phyloP scores from a whole-genome alignment of 768 basidiomycete species.

The Termitomyces sp. region DNA sequence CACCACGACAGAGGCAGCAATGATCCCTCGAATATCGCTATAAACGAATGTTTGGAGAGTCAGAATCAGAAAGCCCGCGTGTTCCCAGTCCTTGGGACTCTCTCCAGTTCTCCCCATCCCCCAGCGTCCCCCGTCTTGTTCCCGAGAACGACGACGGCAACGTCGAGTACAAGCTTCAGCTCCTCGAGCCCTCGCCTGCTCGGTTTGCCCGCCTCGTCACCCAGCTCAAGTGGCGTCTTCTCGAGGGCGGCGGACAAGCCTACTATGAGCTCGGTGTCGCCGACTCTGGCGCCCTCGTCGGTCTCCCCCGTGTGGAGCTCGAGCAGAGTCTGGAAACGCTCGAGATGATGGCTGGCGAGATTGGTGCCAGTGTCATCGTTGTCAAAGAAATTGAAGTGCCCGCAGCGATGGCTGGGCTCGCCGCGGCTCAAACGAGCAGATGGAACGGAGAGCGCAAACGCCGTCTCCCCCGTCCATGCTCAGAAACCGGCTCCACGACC shows the following conservation, averaged over 20 bases:
- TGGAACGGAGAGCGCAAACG: constrained; percentile 36
- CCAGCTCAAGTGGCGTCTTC: constrained; percentile 92
- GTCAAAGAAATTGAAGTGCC: constrained; percentile 87
- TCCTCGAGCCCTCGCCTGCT: constrained; percentile 70
- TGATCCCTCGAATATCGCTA: constrained; percentile 31
- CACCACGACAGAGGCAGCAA: constrained; percentile 11
- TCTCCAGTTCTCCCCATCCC: constrained; percentile 37
- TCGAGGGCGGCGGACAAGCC: constrained; percentile 81
- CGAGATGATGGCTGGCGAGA: constrained; percentile 91
- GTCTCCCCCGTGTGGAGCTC: constrained; percentile 70
- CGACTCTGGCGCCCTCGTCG: constrained; percentile 85
- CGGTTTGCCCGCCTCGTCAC: constrained; percentile 86
- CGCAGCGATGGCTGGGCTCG: constrained; percentile 41
- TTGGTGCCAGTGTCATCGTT: constrained; percentile 88
- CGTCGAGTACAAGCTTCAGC: constrained; percentile 93
- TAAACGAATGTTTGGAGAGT: constrained; percentile 73
- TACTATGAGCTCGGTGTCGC: constrained; percentile 84
- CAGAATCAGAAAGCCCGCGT: constrained; percentile 74
- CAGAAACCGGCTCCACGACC: constrained; percentile 23
- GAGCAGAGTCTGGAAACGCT: constrained; percentile 82
- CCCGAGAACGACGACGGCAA: constrained; percentile 86
- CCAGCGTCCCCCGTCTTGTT: constrained; percentile 60
- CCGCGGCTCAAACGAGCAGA: constrained; percentile 32
- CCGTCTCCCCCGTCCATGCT: constrained; percentile 26
- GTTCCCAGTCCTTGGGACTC: constrained; percentile 84